Base-by-base conservation (phyloP, 2,329 filamentous ascomycete genomes). In the Fusarium nematophilum region DNA sequence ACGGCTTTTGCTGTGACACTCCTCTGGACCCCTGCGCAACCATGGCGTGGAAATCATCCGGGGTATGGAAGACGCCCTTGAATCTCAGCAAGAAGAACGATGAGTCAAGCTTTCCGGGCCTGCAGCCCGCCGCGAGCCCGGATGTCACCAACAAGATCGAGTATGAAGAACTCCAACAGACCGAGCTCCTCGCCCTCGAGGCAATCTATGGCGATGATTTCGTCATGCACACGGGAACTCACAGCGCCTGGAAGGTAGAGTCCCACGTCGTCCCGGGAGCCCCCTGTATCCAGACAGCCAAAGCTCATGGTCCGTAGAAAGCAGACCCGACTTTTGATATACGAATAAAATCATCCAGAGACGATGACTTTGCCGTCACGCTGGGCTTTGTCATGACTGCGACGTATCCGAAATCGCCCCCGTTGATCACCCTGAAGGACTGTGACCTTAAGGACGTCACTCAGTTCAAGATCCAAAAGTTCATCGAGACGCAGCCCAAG, bases 161-260 rank as follows among this genome's bases (percentile, higher is more conserved):
- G 71, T 96, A 97, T 78, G 86, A 88, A 63, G 90, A 96, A 76
- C 87, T 91, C 27, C 95, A 98, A 77, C 83, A 90, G 69, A 91
- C 97, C 72, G 95, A 98, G 78, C 83, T 96, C 53, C 86, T 95
- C 72, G 94, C 88, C 37, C 82, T 98, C 55, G 84, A 90, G 69
- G 91, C 94, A 34, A 96, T 98, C 43, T 98, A 95, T 72, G 90
- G 89, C 65, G 92, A 96, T 56, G 93, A 97, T 71, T 97, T 92
- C 71, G 83, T 90, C 66, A 87, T 90, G 72, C 85, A 92, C 68
- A 86, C 89, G 69, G 84, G 85, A 44, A 85, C 85, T 55, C 86
- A 87, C 57, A 83, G 86, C 65, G 93, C 93, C 33, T 98, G 94
- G 94, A 93, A 96, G 82, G 90, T 92, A 82, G 70, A 62, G 29